Evolutionary conservation across 1,284 basidiomycete species (phyloP), one percentile per base, ranked within the genome.

Genomic region (Sanghuangporus sanghuang): DNA sequence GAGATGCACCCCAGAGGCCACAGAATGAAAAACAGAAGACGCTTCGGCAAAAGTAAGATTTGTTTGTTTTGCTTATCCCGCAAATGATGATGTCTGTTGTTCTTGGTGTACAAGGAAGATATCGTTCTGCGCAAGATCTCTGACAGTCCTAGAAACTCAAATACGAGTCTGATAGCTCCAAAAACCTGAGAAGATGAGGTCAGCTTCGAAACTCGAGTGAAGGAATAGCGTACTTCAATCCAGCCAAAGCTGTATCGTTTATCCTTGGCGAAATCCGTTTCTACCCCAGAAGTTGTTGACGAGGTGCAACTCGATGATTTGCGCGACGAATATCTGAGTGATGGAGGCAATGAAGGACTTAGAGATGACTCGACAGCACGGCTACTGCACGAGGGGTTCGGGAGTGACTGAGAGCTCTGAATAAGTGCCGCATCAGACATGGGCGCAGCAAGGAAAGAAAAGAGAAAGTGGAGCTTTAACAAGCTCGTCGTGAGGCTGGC

Each of bases 1-100:
- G 52, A 48, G 52, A 61, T 54, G 35, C 48, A 61, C n/a, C 39
- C 39, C 11, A 61, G 57, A 8, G 59, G 40, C 38, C 59, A 53
- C 21, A 61, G 18, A 4, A 53, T 3, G n/a, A 53, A 40, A 23
- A 42, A 6, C 1, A 55, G 35, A 39, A 61, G 49, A 21, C 49
- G 59, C 23, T 21, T 55, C 35, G 35, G 38, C 1, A 21, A 40
- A 7, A 38, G 2, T 35, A 27, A 18, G 12, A 4, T 27, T 35
- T 5, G 2, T 12, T 23, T 23, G 12, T 3, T n/a, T 9, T 6
- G 9, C 21, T n/a, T 38, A 16, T 38, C 38, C 16, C 3, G 3
- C 8, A 16, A 36, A 32, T 32, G 5, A 32, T 32, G 27, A 6
- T 54, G 21, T 36, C 4, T 4, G 53, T n/a, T 54, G 32, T 38